A percentile compares a stretch with the other conserved stretches of the same genome.
phyloP scores from a whole-genome alignment of 2,329 filamentous ascomycete genomes.

The Annulohypoxylon truncatum region DNA sequence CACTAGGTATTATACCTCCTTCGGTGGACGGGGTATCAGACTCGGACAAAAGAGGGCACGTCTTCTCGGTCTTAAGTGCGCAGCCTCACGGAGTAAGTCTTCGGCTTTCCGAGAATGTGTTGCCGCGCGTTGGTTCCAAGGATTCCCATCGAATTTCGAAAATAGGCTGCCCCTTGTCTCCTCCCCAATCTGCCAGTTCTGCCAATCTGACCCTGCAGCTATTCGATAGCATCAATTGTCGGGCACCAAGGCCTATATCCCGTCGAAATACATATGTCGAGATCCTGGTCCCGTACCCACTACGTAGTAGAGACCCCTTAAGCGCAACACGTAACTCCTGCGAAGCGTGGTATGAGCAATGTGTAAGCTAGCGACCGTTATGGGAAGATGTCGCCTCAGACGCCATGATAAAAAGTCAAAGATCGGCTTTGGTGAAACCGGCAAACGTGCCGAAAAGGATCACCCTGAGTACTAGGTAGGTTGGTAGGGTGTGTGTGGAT shows the following conservation, averaged over 20 bases:
- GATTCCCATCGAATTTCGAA: background rate
- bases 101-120: slow-evolving; percentile 32
- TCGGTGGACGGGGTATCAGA: slow-evolving; percentile 29
- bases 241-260: slow-evolving; percentile 4
- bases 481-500: background rate
- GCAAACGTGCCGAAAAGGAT: background rate
- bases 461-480: background rate
- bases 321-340: background rate
- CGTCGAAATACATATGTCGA: background rate
- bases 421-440: background rate
- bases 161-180: background rate
- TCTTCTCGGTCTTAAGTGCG: slow-evolving; percentile 27
- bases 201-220: background rate
- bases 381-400: background rate
- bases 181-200: background rate
- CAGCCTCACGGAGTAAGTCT: slow-evolving; percentile 10
- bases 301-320: background rate
- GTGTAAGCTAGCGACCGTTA: background rate
- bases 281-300: background rate
- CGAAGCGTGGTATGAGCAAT: background rate
- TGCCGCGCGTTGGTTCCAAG: background rate
- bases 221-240: slow-evolving; percentile 11
- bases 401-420: background rate
- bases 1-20: slow-evolving; percentile 31
- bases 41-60: slow-evolving; percentile 35